Evolutionary conservation across 306 rosid genomes (phyloP).

Genomic region (Canavalia ensiformis): DNA sequence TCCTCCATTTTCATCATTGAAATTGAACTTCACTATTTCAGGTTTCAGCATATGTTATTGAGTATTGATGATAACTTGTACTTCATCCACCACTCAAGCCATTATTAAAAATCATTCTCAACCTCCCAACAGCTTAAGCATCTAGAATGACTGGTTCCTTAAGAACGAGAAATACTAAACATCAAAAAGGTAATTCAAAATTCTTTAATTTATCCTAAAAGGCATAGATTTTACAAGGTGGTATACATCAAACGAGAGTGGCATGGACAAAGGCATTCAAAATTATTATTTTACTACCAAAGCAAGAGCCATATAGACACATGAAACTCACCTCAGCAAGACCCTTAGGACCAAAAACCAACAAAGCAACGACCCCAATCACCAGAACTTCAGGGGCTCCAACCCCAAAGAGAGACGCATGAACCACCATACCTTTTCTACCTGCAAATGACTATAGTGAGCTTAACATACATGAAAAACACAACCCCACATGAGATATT

Average conservation of each 20-base stretch:
- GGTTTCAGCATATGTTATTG: slow-evolving; percentile 21
- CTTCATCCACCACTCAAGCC: slow-evolving; percentile 13
- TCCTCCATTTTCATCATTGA: slow-evolving; percentile 3
- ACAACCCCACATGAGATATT: slow-evolving; percentile 23
- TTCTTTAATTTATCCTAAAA: slow-evolving; percentile 17
- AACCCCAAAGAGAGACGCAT: slow-evolving; percentile 97
- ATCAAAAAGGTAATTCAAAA: not conserved
- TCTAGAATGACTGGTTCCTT: slow-evolving; percentile 2
- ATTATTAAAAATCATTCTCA: not conserved
- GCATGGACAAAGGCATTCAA: not conserved
- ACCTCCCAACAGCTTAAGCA: slow-evolving; percentile 7
- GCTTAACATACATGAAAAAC: slow-evolving; percentile 15
- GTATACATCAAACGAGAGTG: not conserved
- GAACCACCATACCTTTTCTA: slow-evolving; percentile 74
- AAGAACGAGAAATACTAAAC: slow-evolving; percentile 18
- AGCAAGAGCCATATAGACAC: not conserved
- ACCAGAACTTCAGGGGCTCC: slow-evolving; percentile 99
- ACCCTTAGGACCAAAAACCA: slow-evolving; percentile 99
- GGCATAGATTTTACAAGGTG: not conserved
- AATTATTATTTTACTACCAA: slow-evolving; percentile 6
- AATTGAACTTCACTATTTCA: slow-evolving; percentile 10
- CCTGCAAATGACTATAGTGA: slow-evolving; percentile 53
- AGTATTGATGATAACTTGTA: not conserved
- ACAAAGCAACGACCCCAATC: slow-evolving; percentile 97
- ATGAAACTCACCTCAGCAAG: slow-evolving; percentile 92